Conservation (phyloP, 345 rosid species). For the Capsella bursapastoris region DNA sequence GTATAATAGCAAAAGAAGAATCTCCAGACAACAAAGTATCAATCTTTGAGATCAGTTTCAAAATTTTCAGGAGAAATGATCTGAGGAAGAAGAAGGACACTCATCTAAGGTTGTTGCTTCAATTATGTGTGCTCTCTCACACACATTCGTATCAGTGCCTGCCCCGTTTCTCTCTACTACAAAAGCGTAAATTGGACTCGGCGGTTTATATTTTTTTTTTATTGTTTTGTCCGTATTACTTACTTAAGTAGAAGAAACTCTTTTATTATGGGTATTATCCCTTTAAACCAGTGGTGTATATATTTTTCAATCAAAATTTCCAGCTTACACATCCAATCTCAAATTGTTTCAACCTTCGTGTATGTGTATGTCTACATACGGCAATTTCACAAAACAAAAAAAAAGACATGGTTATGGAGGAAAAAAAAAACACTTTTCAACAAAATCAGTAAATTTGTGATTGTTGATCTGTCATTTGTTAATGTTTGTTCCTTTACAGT, state of each 20-base stretch:
- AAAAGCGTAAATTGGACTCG: constrained; percentile 7
- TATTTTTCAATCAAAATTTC: background rate
- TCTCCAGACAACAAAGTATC: background rate
- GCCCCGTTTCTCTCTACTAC: constrained; percentile 15
- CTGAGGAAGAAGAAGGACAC: background rate
- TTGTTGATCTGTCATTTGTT: background rate
- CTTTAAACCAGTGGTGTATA: constrained; percentile 1
- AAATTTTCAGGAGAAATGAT: background rate
- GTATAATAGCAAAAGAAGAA: background rate
- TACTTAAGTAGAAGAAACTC: background rate
- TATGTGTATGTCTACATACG: background rate
- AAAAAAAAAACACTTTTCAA: background rate
- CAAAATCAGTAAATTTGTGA: background rate
- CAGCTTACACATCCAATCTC: too few relatives aligned
- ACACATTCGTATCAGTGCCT: constrained; percentile 10
- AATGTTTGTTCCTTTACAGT: too few relatives aligned
- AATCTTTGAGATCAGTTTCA: background rate
- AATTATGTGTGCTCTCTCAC: background rate
- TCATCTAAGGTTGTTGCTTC: background rate
- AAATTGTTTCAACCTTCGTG: background rate
- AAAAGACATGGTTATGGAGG: background rate
- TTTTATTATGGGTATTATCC: background rate
- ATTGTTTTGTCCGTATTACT: background rate
- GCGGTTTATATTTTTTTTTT: background rate
- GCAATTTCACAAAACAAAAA: background rate